phyloP scores from a whole-genome alignment of 352 stramenopile species.

The Pythium coloratum region DNA sequence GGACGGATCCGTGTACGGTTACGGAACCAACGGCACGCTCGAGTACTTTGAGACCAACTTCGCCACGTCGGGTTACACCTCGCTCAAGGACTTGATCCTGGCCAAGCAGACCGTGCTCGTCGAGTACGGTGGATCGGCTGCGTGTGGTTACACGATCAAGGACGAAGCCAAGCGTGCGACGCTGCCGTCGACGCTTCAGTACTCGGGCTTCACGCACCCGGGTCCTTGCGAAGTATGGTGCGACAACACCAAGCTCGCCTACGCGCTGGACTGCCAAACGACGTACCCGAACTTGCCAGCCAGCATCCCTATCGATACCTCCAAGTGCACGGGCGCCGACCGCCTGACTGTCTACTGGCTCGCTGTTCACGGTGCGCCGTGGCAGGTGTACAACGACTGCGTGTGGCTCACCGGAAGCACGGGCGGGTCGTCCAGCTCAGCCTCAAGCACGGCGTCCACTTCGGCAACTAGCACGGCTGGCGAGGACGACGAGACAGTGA shows the following conservation, averaged over 20 bases:
- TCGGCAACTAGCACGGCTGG: too few species aligned
- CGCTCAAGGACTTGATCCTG: conserved; percentile 40
- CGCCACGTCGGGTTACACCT: conserved; percentile 34
- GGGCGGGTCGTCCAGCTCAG: conserved; percentile 7
- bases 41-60: conserved; percentile 41
- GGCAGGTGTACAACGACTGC: conserved; percentile 66
- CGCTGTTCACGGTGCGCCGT: conserved; percentile 44
- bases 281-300: conserved; percentile 31
- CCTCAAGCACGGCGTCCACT: too few species aligned
- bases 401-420: conserved; percentile 41
- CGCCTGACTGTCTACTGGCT: conserved; percentile 61
- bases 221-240: conserved; percentile 64
- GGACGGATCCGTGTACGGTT: conserved; percentile 43
- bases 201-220: conserved; percentile 53
- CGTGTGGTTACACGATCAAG: conserved; percentile 42
- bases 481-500: neutral
- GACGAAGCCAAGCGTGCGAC: conserved; percentile 36
- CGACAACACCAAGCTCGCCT: conserved; percentile 50
- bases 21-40: conserved; percentile 34
- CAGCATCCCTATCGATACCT: conserved; percentile 42
- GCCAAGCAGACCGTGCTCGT: conserved; percentile 46
- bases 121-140: conserved; percentile 28
- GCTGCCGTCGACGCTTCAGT: conserved; percentile 42
- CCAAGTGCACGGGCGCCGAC: conserved; percentile 43
- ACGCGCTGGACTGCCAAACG: conserved; percentile 44